Evolutionary conservation across 108 stramenopile genomes (phyloP), one percentile per base, ranked within the genome.

Genomic region (Fragilariopsis cylindrus): DNA sequence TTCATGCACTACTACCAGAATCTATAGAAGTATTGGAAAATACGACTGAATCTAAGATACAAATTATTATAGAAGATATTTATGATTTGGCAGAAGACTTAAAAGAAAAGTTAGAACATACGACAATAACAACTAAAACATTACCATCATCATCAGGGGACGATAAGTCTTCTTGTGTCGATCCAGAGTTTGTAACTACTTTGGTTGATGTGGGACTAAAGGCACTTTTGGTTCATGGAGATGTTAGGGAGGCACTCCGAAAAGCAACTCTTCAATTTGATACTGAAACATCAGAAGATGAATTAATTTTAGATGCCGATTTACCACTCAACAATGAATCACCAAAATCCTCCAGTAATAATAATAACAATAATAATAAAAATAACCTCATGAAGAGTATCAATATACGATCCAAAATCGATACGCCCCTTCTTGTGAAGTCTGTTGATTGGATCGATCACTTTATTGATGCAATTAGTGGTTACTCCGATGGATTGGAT

Each of bases 401-500:
- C 54, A 73, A 73, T 39, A 60, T 77, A 57, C 48, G 82, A 47
- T 63, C 53, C 7, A 21, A 71, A 9, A 40, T 82, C 48, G 82
- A 82, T 56, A 57, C 57, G 15, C 74, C 73, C 2, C 48, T 77
- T 3, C 11, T 77, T 9, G 30, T 64, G 4, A 39, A 74, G 53
- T 69, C 57, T 39, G 48, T 74, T 0, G 67, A 68, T 56, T 70
- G 79, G 70, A 70, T 82, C 13, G 76, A 77, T 74, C 47, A 62
- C 11, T 18, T 82, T 54, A 60, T 82, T 5, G 82, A 82, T 48
- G 48, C 58, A 13, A 62, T 53, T 19, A 77, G 82, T 42, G 82
- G 82, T 2, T 75, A 82, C 74, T 75, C 66, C 68, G 82, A 82
- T 18, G 47, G 56, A n/a, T 30, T 82, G 49, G 82, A 82, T 74